Base-by-base conservation (phyloP, 768 basidiomycete genomes). In the Amylocystis lapponica region DNA sequence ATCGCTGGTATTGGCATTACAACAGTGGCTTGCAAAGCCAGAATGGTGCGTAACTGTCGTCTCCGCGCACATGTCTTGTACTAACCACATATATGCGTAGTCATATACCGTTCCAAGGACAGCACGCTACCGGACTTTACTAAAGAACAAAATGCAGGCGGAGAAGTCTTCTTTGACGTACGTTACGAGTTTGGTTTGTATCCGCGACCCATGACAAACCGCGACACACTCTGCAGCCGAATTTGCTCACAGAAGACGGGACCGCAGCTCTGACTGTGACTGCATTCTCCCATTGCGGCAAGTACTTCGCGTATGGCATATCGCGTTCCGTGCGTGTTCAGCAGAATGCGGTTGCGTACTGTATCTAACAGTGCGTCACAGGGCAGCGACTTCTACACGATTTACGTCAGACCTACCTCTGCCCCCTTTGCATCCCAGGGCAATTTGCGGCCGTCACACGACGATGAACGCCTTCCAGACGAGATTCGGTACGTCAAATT, bases 111-210 rank as follows among this genome's bases (percentile, higher is more conserved):
- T 11, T 82, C 81, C 22, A 74, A 64, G 51, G 71, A 74, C 46
- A 63, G 61, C 5, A 61, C 53, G 14, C 62, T 84, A 35, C 86
- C 85, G 30, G 71, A 75, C 49, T 72, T 77, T 55, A 69, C 71
- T 31, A 55, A 68, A 27, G 64, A 66, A 14, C 57, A 62, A 30
- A 70, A 66, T 22, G 56, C 64, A 14, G 74, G 68, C 12, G 78
- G 78, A 22, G 86, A 89, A 57, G 68, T 89, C 3, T 91, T 86
- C 62, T 90, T 91, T 54, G 85, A 92, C 60, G 82, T 83, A 53
- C 45, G 76, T 19, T 36, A 21, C 6, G 13, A 36, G 35, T 20
- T 11, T 19, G 16, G 5, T 14, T 6, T 36, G 35, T 21, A 21
- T 21, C 14, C 7, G 8, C 20, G 6, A 23, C 5, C 12, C 30